phyloP scores from a whole-genome alignment of 2,329 filamentous ascomycete genomes.

The Aquanectria penicillioides region DNA sequence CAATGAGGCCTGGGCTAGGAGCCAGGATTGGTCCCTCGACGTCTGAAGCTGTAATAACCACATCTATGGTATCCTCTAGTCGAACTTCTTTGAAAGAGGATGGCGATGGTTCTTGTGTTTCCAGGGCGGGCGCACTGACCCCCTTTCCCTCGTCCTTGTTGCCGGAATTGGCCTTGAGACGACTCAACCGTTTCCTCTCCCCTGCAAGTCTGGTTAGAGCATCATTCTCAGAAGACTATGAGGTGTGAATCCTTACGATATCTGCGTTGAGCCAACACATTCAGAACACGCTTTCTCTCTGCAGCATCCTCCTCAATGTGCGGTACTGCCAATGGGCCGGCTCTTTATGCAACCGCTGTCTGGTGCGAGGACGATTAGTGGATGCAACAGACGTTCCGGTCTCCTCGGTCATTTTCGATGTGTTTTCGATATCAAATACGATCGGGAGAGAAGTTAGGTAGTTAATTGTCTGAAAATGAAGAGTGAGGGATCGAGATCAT shows the following conservation, averaged over 20 bases:
- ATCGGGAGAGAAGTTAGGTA: neutral
- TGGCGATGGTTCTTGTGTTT: slow-evolving; percentile 1
- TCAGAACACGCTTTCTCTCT: slow-evolving; percentile 63
- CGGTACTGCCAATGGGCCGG: slow-evolving; percentile 55
- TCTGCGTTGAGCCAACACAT: slow-evolving; percentile 64
- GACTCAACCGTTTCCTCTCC: slow-evolving; percentile 46
- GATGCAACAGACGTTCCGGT: slow-evolving; percentile 1
- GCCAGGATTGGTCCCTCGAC: slow-evolving; percentile 8
- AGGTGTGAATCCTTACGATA: slow-evolving; percentile 53
- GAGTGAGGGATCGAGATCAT: neutral
- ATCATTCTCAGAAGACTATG: neutral
- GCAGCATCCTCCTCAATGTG: slow-evolving; percentile 60
- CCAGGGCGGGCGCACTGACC: neutral
- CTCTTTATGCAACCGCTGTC: slow-evolving; percentile 54
- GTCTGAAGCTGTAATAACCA: neutral
- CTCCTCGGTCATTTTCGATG: slow-evolving; percentile 19
- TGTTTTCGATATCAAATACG: neutral
- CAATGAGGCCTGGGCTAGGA: slow-evolving; percentile 26
- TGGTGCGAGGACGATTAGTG: slow-evolving; percentile 42
- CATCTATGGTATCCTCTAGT: slow-evolving; percentile 13
- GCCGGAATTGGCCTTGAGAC: slow-evolving; percentile 35
- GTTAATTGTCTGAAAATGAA: neutral
- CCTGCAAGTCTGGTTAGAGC: slow-evolving; percentile 34
- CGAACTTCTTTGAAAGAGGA: slow-evolving; percentile 13
- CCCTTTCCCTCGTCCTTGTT: slow-evolving; percentile 11